Evolutionary conservation across 2,329 filamentous ascomycete species (phyloP).

Genomic region (Pestalotiopsis sp.): DNA sequence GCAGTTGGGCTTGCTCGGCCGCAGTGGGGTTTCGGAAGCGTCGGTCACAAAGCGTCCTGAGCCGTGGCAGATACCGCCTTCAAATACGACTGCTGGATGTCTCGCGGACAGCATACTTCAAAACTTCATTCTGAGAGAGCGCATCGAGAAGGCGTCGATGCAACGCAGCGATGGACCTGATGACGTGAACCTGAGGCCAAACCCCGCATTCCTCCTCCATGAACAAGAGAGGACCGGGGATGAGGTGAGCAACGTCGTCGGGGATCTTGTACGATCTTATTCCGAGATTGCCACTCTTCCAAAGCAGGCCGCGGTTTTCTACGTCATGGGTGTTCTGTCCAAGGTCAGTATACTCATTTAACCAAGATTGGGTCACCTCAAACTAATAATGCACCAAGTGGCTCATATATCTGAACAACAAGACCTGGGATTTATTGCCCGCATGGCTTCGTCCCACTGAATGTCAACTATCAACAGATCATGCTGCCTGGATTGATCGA

Average conservation of each 20-base stretch:
- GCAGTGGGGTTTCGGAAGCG: conserved; percentile 14
- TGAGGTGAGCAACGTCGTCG: conserved; percentile 35
- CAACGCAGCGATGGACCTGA: background rate
- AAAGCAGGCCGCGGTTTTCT: conserved; percentile 34
- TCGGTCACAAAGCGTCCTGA: conserved; percentile 4
- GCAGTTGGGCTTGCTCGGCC: conserved; percentile 30
- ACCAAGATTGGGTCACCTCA: background rate
- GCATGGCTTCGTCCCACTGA: conserved; percentile 31
- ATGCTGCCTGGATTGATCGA: conserved; percentile 35
- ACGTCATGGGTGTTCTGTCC: conserved; percentile 30
- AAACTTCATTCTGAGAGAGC: conserved; percentile 26
- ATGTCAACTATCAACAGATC: conserved; percentile 27
- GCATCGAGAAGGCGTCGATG: conserved; percentile 18
- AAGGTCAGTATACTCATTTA: conserved; percentile 24
- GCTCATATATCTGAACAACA: conserved; percentile 31
- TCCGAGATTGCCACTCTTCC: conserved; percentile 32
- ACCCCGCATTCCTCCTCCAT: conserved; percentile 28
- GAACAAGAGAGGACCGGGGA: conserved; percentile 26
- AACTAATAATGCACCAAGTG: conserved; percentile 20
- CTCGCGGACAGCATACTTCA: conserved; percentile 33
- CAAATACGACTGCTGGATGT: conserved; percentile 26
- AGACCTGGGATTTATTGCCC: conserved; percentile 33
- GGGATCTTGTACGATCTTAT: conserved; percentile 32
- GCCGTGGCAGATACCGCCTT: conserved; percentile 28
- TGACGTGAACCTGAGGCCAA: conserved; percentile 21